Conservation (phyloP, 1,284 basidiomycete genomes). For the Heterobasidion irregulare region DNA sequence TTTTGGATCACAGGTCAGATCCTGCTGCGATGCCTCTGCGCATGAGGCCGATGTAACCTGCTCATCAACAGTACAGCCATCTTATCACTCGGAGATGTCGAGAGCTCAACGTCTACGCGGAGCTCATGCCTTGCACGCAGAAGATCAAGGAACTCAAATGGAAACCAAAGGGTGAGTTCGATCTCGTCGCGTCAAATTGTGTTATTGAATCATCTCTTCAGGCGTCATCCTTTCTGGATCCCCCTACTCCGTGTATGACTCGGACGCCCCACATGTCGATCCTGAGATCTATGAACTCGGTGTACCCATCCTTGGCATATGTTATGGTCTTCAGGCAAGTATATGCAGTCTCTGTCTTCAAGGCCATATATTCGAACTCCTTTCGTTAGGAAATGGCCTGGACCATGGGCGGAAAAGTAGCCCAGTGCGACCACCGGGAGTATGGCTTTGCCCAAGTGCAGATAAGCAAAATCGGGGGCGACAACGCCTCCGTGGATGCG, state of each 20-base stretch:
- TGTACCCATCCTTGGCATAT: slow-evolving; percentile 94
- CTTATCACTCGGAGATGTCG: slow-evolving; percentile 97
- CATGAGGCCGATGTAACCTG: slow-evolving; percentile 1
- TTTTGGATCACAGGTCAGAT: slow-evolving; percentile 89
- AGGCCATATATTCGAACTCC: not conserved
- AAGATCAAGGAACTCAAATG: slow-evolving; percentile 87
- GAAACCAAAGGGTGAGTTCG: slow-evolving; percentile 80
- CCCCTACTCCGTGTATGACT: slow-evolving; percentile 96
- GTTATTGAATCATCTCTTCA: slow-evolving; percentile 20
- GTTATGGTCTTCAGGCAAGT: slow-evolving; percentile 91
- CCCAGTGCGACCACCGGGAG: slow-evolving; percentile 87
- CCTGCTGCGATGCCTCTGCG: not conserved
- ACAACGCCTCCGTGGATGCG: slow-evolving; percentile 51
- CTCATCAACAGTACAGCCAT: slow-evolving; percentile 79
- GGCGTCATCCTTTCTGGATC: slow-evolving; percentile 98
- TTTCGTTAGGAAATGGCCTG: slow-evolving; percentile 81
- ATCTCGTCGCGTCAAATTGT: not conserved
- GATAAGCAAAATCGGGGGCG: slow-evolving; percentile 60
- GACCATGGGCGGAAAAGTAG: slow-evolving; percentile 83
- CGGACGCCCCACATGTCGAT: slow-evolving; percentile 90
- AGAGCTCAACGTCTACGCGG: slow-evolving; percentile 96
- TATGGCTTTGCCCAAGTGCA: slow-evolving; percentile 89
- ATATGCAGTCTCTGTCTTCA: not conserved
- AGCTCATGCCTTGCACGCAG: slow-evolving; percentile 96
- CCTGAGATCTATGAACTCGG: slow-evolving; percentile 89